Evolutionary conservation across 179 eudicot genomes (phyloP), one percentile per base, ranked within the genome.

Genomic region (Silene coronaria): DNA sequence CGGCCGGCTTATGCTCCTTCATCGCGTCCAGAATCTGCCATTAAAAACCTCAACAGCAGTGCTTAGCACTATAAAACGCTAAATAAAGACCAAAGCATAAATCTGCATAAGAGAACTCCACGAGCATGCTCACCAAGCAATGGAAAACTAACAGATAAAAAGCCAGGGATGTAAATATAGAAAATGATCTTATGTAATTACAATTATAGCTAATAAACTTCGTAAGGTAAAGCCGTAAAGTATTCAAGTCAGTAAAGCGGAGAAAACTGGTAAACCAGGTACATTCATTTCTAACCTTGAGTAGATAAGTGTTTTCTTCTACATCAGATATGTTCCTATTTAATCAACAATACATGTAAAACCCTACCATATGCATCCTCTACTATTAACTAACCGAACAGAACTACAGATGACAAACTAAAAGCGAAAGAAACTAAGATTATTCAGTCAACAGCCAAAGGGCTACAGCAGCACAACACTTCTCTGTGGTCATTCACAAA

Each of bases 11-110:
- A 66, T 32, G 64, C 66, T 17, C 73, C 73, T 51, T 27, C 69
- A 67, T 21, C 71, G 51, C 27, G 28, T 67, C 74, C 73, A 26
- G 26, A 48, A 77, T 68, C 83, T 81, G 80, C 77, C 80, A 51
- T 66, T 46, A 67, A 73, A 68, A 48, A 77, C 76, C 82, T 76
- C 70, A 67, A 27, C 68, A 71, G 80, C 74, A 67, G 77, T 73
- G 63, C 65, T 67, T 27, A 67, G 71, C 71, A 38, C 16, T 17
- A 36, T 36, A 36, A 21, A 21, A 79, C 67, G 6, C 3, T n/a
- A 55, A 0, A 67, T 12, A 16, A 23, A 21, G 17, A 2, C 13
- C 6, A 38, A 19, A 21, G 55, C 51, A 38, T 17, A 6, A 65
- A 42, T 42, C 48, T 42, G 48, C 48, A 11, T 8, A 42, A 42